Percentiles rank a stretch among this genome's conserved stretches.
phyloP scores from a whole-genome alignment of 2,329 filamentous ascomycete genomes.

The Curvularia sp. region DNA sequence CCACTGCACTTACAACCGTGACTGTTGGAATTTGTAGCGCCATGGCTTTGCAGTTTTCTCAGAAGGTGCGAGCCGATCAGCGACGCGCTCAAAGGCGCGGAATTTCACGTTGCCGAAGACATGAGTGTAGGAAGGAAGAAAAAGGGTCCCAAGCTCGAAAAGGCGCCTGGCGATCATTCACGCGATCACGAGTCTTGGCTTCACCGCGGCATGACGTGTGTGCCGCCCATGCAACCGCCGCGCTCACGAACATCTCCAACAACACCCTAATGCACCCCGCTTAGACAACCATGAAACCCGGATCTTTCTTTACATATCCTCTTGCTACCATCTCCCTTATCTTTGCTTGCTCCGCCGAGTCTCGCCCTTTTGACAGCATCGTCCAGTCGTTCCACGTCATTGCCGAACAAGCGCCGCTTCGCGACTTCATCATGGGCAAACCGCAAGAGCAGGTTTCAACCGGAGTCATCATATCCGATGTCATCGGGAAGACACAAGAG shows the following conservation, averaged over 20 bases:
- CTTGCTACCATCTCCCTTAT: constrained; percentile 40
- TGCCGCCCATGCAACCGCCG: constrained; percentile 26
- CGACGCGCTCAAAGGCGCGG: constrained; percentile 27
- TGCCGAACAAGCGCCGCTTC: constrained; percentile 39
- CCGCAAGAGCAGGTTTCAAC: constrained; percentile 40
- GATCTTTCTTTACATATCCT: constrained; percentile 33
- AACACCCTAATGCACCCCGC: constrained; percentile 15
- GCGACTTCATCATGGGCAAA: constrained; percentile 39
- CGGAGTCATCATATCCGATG: constrained; percentile 77
- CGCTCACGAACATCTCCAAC: constrained; percentile 19
- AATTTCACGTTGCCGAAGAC: constrained; percentile 21
- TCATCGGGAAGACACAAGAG: constrained; percentile 76
- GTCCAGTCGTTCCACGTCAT: constrained; percentile 39
- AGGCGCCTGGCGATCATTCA: constrained; percentile 30
- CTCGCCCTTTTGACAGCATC: constrained; percentile 42
- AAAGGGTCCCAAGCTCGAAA: constrained; percentile 14
- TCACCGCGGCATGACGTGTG: constrained; percentile 45
- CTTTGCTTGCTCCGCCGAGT: constrained; percentile 42
- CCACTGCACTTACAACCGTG: constrained; percentile 39
- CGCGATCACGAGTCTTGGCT: constrained; percentile 46
- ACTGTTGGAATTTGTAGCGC: constrained; percentile 40
- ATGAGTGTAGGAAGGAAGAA: constrained; percentile 19
- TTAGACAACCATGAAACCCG: constrained; percentile 38
- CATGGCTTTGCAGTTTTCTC: constrained; percentile 19
- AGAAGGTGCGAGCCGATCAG: background rate